Base-by-base conservation (phyloP, 208 protist genomes). In the Endotrypanum monterogeii region DNA sequence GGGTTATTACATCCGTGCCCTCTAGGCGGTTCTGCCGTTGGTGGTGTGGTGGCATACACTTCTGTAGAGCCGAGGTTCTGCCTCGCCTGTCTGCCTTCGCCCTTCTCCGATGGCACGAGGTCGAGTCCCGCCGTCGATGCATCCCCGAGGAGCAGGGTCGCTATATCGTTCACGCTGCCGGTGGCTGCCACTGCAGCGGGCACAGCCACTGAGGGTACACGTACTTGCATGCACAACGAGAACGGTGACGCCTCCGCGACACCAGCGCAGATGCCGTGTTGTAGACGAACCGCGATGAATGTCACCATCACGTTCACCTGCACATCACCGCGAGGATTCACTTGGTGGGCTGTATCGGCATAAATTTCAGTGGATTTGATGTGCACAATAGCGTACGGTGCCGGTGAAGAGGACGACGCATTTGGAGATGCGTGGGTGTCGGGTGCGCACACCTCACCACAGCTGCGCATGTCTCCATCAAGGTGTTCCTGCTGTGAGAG, bases 201-300 rank as follows among this genome's bases (percentile, higher is more conserved):
- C 25, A 79, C 58, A 20, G 60, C 28, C 32, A 79, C 68, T 30
- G 67, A 58, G 8, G 84, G 78, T 0, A 91, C 61, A 3, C 71
- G 67, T 41, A 91, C 87, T 23, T 79, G 65, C 61, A 91, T 69
- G 51, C 84, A 91, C 67, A 86, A 75, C 2, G 62, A 60, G 60
- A 82, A 91, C 2, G 60, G 52, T 7, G 80, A 85, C 2, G 68
- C 52, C 62, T 81, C 79, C 3, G 83, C 78, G 16, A 87, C 83
- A n/a, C 89, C 89, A 28, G 78, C 76, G 56, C 85, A 44, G n/a
- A 92, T 56, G 23, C 87, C 87, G 73, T 91, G 81, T 25, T 67
- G 60, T 23, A 94, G 78, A 37, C 67, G 77, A 16, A 87, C 87
- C 14, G 84, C 58, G 14, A 75, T 69, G 0, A 82, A 67, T 1